Conservation (phyloP, 1,284 basidiomycete genomes). For the Rhizopogon parksii region DNA sequence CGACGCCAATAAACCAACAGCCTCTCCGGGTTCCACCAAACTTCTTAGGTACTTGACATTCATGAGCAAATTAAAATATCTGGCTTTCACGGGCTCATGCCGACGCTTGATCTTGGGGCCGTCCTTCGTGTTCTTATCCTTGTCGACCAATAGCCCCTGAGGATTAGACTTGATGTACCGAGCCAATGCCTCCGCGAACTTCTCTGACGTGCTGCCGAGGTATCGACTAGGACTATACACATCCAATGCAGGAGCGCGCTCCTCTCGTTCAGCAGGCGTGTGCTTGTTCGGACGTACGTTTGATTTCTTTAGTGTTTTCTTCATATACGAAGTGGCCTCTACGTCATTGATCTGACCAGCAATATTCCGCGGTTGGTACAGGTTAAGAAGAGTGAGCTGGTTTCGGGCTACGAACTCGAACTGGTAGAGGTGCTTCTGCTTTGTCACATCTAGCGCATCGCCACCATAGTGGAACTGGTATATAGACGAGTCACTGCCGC, state of each 20-base stretch:
- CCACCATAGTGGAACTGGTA: constrained; percentile 98
- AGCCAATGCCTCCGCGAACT: constrained; percentile 79
- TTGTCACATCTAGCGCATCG: constrained; percentile 94
- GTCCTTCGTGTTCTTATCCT: constrained; percentile 44
- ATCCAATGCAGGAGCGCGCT: constrained; percentile 71
- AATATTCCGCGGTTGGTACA: constrained; percentile 64
- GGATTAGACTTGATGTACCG: constrained; percentile 81
- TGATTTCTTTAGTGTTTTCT: constrained; percentile 80
- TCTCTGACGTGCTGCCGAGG: constrained; percentile 90
- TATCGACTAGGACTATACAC: constrained; percentile 74
- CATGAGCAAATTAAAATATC: constrained; percentile 75
- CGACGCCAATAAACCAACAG: constrained; percentile 94
- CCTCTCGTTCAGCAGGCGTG: constrained; percentile 39
- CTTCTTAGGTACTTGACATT: constrained; percentile 89
- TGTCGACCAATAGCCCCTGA: constrained; percentile 53
- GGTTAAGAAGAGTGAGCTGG: constrained; percentile 71
- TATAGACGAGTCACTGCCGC: constrained; percentile 88
- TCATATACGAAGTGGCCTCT: constrained; percentile 76
- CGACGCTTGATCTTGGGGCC: constrained; percentile 37
- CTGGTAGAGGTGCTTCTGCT: constrained; percentile 85
- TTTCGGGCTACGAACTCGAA: constrained; percentile 95
- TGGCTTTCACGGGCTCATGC: constrained; percentile 44
- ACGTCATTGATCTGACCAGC: constrained; percentile 58
- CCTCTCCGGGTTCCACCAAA: constrained; percentile 95
- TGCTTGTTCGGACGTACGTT: constrained; percentile 41